phyloP scores from a whole-genome alignment of 352 stramenopile genomes.

The Blastocystis sp. region DNA sequence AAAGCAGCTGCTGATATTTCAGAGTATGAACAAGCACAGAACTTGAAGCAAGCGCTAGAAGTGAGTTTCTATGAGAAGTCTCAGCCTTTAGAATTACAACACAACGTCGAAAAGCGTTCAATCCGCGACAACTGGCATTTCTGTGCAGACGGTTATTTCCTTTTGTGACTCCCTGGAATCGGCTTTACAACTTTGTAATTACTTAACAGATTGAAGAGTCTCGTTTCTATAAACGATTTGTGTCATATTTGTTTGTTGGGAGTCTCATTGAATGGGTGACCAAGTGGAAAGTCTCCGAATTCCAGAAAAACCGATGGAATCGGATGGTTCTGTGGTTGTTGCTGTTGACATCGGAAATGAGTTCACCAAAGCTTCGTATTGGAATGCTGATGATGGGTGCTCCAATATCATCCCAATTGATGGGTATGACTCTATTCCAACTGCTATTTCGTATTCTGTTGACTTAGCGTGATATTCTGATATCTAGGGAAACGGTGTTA shows the following conservation, averaged over 20 bases:
- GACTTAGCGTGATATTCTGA: not conserved
- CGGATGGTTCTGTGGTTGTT: not conserved
- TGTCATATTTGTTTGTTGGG: not conserved
- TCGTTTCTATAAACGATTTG: not conserved
- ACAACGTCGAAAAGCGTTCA: not conserved
- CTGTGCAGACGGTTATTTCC: not conserved
- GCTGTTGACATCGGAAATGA: constrained; percentile 35
- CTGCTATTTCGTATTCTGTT: constrained; percentile 35
- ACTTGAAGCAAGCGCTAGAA: constrained; percentile 26
- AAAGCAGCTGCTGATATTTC: constrained; percentile 51
- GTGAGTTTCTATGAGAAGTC: not conserved
- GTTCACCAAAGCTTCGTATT: constrained; percentile 53
- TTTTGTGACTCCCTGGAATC: constrained; percentile 22
- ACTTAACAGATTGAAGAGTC: constrained; percentile 13
- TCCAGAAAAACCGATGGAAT: not conserved
- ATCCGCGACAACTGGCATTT: not conserved
- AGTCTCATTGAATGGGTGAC: not conserved
- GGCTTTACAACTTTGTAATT: constrained; percentile 30
- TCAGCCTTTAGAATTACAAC: constrained; percentile 6
- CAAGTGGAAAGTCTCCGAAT: not conserved
- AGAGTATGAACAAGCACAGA: constrained; percentile 55
- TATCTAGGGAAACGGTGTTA: not conserved
- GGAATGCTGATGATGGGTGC: constrained; percentile 28
- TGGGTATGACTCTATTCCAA: constrained; percentile 21
- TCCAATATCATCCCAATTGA: constrained; percentile 4